These are phyloP conservation scores for Pelargonium hybrid DNA, from an alignment of 441 rosid genomes.

Conservation along the genomic window DNA sequence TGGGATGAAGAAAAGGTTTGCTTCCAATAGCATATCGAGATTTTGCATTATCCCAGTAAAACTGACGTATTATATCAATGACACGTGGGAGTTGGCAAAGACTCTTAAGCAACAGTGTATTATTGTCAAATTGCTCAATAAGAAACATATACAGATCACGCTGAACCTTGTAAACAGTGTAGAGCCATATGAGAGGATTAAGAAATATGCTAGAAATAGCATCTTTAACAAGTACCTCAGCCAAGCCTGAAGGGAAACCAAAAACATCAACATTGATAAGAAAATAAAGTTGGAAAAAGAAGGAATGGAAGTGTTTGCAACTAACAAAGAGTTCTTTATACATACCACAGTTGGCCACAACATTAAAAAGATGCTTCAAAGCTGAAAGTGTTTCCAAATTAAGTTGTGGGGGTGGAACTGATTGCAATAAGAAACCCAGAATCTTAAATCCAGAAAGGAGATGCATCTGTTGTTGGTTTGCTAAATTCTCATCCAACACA, in stretches of 20 bases:
- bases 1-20: slow-evolving; percentile 75
- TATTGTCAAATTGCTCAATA: slow-evolving; percentile 79
- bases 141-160: slow-evolving; percentile 97
- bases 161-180: slow-evolving; percentile 76
- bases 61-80: slow-evolving; percentile 71
- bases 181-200: slow-evolving; percentile 83
- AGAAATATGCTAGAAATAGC: slow-evolving; percentile 87
- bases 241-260: slow-evolving; percentile 45
- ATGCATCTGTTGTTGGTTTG: slow-evolving; percentile 97
- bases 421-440: slow-evolving; percentile 87
- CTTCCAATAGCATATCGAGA: slow-evolving; percentile 58
- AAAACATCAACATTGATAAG: background rate
- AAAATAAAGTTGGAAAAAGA: background rate
- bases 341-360: slow-evolving; percentile 70
- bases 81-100: slow-evolving; percentile 76
- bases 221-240: slow-evolving; percentile 77
- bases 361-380: slow-evolving; percentile 72
- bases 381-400: slow-evolving; percentile 91
- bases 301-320: background rate
- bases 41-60: slow-evolving; percentile 77
- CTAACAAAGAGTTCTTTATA: slow-evolving; percentile 16
- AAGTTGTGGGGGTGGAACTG: slow-evolving; percentile 84
- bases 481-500: slow-evolving; percentile 85
- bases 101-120: slow-evolving; percentile 67
- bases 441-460: slow-evolving; percentile 88